Base-by-base conservation (phyloP, 2,329 filamentous ascomycete species). In the Neonectria hederae region DNA sequence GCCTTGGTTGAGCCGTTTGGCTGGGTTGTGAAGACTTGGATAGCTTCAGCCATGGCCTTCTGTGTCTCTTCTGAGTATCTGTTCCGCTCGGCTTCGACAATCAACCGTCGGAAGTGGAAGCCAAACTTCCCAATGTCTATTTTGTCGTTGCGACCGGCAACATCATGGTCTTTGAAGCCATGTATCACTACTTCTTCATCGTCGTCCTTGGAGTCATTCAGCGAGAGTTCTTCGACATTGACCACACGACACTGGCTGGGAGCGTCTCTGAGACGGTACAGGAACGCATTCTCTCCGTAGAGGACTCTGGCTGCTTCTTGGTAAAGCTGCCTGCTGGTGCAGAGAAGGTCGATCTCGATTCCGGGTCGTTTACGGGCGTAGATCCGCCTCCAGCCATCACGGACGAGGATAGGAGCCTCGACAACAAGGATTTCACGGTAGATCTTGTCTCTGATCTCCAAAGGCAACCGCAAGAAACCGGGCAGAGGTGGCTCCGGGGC, bases 251-350 rank as follows among this genome's bases (percentile, higher is more conserved):
- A 45, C 10, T 9, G 54, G 19, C 49, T 63, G 14, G 62, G 67
- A 14, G 60, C 60, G 63, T 86, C 82, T 1, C 83, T 79, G 13
- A 86, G 72, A 8, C 77, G 73, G 64, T 87, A 86, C 2, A 76
- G 66, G 63, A 87, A 87, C 0, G 55, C 76, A 54, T 87, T 87
- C 28, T 80, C 75, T 3, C 82, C 80, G 61, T 84, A 87, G 1
- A 87, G 75, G 5, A 86, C 71, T 2, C 69, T 69, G 2, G 77
- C 65, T 2, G 79, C 81, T 69, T 85, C 82, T 0, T 51, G 7
- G 32, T 76, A 76, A 28, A 83, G 66, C 1, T 62, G 57, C 3
- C 65, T 69, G 72, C 79, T 82, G 2, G 74, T 75, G 3, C 65
- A 56, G 24, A 87, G 72, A 46, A 87, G 78, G 0, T 63, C 65